These are phyloP conservation scores for Eimeria falciformis DNA, from an alignment of 169 alveolate species.

Conservation along the genomic window DNA sequence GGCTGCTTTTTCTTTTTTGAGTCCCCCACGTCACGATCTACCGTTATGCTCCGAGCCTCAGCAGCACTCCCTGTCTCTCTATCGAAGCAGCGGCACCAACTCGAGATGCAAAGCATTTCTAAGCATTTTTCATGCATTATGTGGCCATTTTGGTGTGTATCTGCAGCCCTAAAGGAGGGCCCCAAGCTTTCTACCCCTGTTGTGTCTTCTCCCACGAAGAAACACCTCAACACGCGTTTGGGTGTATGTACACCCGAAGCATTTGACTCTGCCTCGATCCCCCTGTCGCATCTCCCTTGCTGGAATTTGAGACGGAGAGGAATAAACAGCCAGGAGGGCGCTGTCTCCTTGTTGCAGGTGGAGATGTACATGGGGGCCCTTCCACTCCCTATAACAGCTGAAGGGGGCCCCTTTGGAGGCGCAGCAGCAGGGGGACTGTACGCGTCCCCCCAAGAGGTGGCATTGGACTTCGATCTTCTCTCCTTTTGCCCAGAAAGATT, in stretches of 20 bases:
- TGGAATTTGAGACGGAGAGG: not conserved
- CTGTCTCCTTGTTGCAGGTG: not conserved
- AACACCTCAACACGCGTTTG: not conserved
- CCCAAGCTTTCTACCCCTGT: not conserved
- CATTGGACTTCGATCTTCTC: not conserved
- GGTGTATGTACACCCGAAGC: not conserved
- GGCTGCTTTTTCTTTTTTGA: not conserved
- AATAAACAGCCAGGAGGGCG: not conserved
- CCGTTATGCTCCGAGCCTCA: not conserved
- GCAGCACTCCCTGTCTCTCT: conserved; percentile 13
- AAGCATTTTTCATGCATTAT: not conserved
- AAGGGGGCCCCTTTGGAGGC: not conserved
- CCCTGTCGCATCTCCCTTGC: not conserved
- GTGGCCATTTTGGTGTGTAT: too few relatives aligned
- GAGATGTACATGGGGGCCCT: conserved; percentile 3
- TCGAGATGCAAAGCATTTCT: not conserved
- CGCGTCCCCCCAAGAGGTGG: not conserved
- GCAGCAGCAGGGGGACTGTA: not conserved
- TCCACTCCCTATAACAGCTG: conserved; percentile 7
- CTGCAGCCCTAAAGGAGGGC: not conserved
- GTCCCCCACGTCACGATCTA: too few relatives aligned
- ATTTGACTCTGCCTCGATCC: not conserved
- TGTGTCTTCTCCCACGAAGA: not conserved
- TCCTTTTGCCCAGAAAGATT: not conserved
- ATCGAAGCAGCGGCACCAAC: conserved; percentile 26